Conservation (phyloP, 2,329 filamentous ascomycete genomes). For the Penicillium capsulatum region DNA sequence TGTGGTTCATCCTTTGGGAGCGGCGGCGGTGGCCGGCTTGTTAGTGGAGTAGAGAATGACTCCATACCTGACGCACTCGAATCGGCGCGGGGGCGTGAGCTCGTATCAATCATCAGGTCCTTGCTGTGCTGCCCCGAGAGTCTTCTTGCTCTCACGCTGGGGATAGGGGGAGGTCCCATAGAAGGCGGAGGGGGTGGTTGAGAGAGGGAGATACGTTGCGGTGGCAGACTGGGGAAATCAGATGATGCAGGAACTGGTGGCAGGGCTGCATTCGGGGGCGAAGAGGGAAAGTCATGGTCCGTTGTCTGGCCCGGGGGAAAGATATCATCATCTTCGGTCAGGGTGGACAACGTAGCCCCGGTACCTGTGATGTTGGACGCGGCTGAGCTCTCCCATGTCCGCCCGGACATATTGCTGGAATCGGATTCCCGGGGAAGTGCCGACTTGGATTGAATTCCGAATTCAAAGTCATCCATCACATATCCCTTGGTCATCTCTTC, state of each 20-base stretch:
- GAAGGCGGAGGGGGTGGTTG: slow-evolving; percentile 17
- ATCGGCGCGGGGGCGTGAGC: slow-evolving; percentile 31
- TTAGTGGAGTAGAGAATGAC: slow-evolving; percentile 24
- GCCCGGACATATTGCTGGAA: slow-evolving; percentile 71
- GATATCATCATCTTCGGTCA: slow-evolving; percentile 59
- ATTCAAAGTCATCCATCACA: slow-evolving; percentile 76
- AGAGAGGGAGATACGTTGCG: slow-evolving; percentile 17
- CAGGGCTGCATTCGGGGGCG: slow-evolving; percentile 40
- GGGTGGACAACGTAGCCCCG: slow-evolving; percentile 65
- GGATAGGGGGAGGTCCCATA: slow-evolving; percentile 26
- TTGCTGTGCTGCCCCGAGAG: slow-evolving; percentile 76
- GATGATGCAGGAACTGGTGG: slow-evolving; percentile 46
- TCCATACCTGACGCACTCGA: slow-evolving; percentile 25
- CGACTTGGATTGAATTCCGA: slow-evolving; percentile 64
- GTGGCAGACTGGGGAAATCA: slow-evolving; percentile 24
- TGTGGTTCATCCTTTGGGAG: slow-evolving; percentile 30
- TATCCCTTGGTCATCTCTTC: slow-evolving; percentile 87
- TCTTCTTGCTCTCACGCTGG: slow-evolving; percentile 67
- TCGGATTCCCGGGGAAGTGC: slow-evolving; percentile 73
- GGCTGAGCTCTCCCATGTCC: slow-evolving; percentile 76
- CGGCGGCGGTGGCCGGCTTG: slow-evolving; percentile 24
- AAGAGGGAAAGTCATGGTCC: slow-evolving; percentile 32
- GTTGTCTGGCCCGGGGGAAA: slow-evolving; percentile 36
- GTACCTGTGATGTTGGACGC: slow-evolving; percentile 67
- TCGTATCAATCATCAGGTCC: slow-evolving; percentile 85